phyloP scores from a whole-genome alignment of 257 asterid species.

The Gentiana macrophylla region DNA sequence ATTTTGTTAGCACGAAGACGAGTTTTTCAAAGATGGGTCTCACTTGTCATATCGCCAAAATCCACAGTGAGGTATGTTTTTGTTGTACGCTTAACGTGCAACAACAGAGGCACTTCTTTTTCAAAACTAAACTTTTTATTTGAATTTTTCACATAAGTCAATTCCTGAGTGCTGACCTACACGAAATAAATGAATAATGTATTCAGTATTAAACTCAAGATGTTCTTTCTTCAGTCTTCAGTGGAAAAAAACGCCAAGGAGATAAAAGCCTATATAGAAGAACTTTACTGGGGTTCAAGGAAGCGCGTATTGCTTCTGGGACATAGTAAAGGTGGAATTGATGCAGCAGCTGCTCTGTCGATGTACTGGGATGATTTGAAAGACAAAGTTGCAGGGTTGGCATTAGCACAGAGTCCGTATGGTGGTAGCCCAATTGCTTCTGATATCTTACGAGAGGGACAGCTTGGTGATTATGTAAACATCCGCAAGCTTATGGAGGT shows the following conservation, averaged over 20 bases:
- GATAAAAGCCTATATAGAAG: constrained; percentile 83
- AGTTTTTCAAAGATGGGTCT: constrained; percentile 89
- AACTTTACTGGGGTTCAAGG: constrained; percentile 82
- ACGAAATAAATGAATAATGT: too few relatives aligned
- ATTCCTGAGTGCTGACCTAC: too few relatives aligned
- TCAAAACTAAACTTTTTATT: too few relatives aligned
- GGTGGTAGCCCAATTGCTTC: constrained; percentile 98
- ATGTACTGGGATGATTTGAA: constrained; percentile 86
- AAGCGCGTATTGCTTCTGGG: constrained; percentile 86
- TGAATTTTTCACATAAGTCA: too few relatives aligned
- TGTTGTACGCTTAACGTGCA: background rate
- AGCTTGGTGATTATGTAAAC: constrained; percentile 93
- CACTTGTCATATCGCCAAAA: constrained; percentile 72
- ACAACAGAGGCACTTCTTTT: background rate
- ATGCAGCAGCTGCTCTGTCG: constrained; percentile 88
- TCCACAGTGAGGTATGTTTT: constrained; percentile 38
- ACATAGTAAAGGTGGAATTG: constrained; percentile 97
- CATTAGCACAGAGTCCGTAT: constrained; percentile 86
- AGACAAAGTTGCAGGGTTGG: constrained; percentile 93
- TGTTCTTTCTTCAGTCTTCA: constrained; percentile 46
- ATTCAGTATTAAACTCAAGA: constrained; percentile 11
- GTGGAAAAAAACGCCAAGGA: constrained; percentile 88
- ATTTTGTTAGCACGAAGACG: constrained; percentile 67
- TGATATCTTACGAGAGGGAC: constrained; percentile 88
- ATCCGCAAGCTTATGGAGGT: constrained; percentile 92